Percentiles rank a stretch among this genome's conserved stretches.
Evolutionary conservation across 2,329 filamentous ascomycete genomes (phyloP).

Genomic region (Phialemonium atrogriseum): DNA sequence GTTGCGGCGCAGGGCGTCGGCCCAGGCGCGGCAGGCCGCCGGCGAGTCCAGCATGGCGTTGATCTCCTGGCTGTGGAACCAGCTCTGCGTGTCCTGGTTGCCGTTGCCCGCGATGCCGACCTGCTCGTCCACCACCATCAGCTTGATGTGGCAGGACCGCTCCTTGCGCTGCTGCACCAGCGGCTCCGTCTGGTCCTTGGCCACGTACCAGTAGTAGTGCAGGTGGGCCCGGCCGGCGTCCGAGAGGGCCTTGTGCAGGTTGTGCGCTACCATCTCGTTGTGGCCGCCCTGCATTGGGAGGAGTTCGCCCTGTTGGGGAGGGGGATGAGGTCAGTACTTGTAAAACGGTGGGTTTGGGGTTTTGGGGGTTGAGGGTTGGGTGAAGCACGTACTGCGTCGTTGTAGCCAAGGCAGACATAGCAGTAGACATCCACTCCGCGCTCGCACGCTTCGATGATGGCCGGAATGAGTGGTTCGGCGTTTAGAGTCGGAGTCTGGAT

Average conservation of each 20-base stretch:
- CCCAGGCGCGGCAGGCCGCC: slow-evolving; percentile 54
- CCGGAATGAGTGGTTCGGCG: slow-evolving; percentile 56
- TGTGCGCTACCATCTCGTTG: slow-evolving; percentile 61
- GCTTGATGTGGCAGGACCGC: slow-evolving; percentile 67
- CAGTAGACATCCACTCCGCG: slow-evolving; percentile 60
- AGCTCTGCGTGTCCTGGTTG: slow-evolving; percentile 74
- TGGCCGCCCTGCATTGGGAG: slow-evolving; percentile 68
- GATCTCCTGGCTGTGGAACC: slow-evolving; percentile 71
- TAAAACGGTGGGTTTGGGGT: slow-evolving; percentile 1
- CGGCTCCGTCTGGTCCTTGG: slow-evolving; percentile 61
- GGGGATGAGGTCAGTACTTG: background rate
- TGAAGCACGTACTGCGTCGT: slow-evolving; percentile 47
- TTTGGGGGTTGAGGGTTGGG: slow-evolving; percentile 2
- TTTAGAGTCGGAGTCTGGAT: slow-evolving; percentile 76
- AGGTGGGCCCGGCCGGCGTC: slow-evolving; percentile 38
- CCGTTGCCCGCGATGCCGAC: slow-evolving; percentile 68
- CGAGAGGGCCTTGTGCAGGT: slow-evolving; percentile 47
- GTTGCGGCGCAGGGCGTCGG: slow-evolving; percentile 41
- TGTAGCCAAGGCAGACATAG: slow-evolving; percentile 72
- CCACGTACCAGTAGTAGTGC: slow-evolving; percentile 63
- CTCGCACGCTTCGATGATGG: slow-evolving; percentile 55
- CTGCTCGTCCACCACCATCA: slow-evolving; percentile 62
- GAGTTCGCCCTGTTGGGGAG: slow-evolving; percentile 64
- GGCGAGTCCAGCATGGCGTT: slow-evolving; percentile 66
- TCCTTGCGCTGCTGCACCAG: slow-evolving; percentile 58